These are phyloP conservation scores for Cordyceps militaris DNA, from an alignment of 2,329 filamentous ascomycete genomes.

Conservation along the genomic window DNA sequence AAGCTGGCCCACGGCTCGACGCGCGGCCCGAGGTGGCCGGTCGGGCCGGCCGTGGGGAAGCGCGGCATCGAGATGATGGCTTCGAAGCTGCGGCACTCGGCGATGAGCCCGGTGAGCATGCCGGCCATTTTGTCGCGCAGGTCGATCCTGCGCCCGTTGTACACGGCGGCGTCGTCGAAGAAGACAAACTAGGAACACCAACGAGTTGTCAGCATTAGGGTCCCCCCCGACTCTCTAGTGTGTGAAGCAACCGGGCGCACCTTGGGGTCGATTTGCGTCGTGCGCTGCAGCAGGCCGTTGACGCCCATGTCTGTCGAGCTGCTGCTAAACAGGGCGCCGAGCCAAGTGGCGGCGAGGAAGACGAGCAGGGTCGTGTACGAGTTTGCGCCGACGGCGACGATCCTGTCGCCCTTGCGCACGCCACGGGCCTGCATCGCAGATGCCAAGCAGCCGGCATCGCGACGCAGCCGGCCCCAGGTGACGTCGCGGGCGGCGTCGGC, in stretches of 20 bases:
- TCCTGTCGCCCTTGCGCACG: slow-evolving; percentile 62
- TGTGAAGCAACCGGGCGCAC: slow-evolving; percentile 30
- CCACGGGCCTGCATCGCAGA: slow-evolving; percentile 61
- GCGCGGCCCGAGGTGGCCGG: slow-evolving; percentile 43
- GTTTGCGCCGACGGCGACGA: slow-evolving; percentile 70
- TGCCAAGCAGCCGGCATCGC: slow-evolving; percentile 49
- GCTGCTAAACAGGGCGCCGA: slow-evolving; percentile 70
- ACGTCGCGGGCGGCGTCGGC: slow-evolving; percentile 45
- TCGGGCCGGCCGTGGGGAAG: slow-evolving; percentile 49
- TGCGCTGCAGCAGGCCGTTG: slow-evolving; percentile 66
- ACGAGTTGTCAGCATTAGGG: neutral
- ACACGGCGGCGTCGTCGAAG: slow-evolving; percentile 71
- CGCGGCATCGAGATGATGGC: slow-evolving; percentile 60
- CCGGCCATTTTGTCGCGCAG: slow-evolving; percentile 66
- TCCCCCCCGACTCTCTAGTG: too few species aligned
- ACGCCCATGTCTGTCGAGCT: slow-evolving; percentile 79
- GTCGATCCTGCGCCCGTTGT: slow-evolving; percentile 70
- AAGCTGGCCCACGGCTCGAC: slow-evolving; percentile 41
- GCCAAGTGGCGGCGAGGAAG: slow-evolving; percentile 59
- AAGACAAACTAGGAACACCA: slow-evolving; percentile 54
- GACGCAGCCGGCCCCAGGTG: slow-evolving; percentile 61
- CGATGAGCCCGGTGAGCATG: slow-evolving; percentile 57
- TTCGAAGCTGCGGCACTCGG: slow-evolving; percentile 51
- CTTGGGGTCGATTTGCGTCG: slow-evolving; percentile 67
- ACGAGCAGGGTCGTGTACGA: slow-evolving; percentile 66